These are phyloP conservation scores for Polychaeton citri DNA, from an alignment of 2,329 filamentous ascomycete species.

Conservation along the genomic window DNA sequence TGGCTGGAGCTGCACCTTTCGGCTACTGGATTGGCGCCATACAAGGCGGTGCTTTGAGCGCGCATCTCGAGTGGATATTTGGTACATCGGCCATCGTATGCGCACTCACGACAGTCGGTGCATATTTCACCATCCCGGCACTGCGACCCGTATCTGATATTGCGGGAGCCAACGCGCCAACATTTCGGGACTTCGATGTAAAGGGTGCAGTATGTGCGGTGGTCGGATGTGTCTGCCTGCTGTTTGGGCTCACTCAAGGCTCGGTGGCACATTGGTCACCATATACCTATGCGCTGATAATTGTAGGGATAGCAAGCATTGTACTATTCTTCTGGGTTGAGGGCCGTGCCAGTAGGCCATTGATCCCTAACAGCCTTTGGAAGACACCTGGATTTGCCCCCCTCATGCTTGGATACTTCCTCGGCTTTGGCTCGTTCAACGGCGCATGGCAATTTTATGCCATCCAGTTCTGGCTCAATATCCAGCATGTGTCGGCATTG, in stretches of 20 bases:
- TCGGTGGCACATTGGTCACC: slow-evolving; percentile 22
- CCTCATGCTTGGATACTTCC: slow-evolving; percentile 30
- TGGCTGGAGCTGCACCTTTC: slow-evolving; percentile 23
- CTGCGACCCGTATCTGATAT: slow-evolving; percentile 20
- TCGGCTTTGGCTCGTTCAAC: slow-evolving; percentile 24
- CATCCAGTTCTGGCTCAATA: slow-evolving; percentile 25
- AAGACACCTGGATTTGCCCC: slow-evolving; percentile 30
- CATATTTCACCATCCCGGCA: slow-evolving; percentile 27
- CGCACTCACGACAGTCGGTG: slow-evolving; percentile 23
- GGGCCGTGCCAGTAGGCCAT: slow-evolving; percentile 17
- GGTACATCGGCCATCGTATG: slow-evolving; percentile 29
- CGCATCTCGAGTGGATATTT: slow-evolving; percentile 30
- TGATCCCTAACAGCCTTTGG: slow-evolving; percentile 27
- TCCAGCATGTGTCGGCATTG: slow-evolving; percentile 27
- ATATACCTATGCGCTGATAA: slow-evolving; percentile 24
- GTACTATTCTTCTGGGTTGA: slow-evolving; percentile 21
- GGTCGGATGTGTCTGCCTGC: slow-evolving; percentile 19
- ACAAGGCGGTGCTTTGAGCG: slow-evolving; percentile 29
- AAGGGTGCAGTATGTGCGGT: slow-evolving; percentile 17
- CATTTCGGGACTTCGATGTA: slow-evolving; percentile 18
- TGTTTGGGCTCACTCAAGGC: slow-evolving; percentile 25
- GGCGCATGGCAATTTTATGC: slow-evolving; percentile 23
- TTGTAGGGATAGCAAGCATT: slow-evolving; percentile 19
- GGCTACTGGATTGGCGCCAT: slow-evolving; percentile 25
- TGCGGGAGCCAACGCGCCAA: slow-evolving; percentile 10